Evolutionary conservation across 164 flowering plant genomes (phyloP), one percentile per base, ranked within the genome.

Genomic region (Euptelea pleiosperma): DNA sequence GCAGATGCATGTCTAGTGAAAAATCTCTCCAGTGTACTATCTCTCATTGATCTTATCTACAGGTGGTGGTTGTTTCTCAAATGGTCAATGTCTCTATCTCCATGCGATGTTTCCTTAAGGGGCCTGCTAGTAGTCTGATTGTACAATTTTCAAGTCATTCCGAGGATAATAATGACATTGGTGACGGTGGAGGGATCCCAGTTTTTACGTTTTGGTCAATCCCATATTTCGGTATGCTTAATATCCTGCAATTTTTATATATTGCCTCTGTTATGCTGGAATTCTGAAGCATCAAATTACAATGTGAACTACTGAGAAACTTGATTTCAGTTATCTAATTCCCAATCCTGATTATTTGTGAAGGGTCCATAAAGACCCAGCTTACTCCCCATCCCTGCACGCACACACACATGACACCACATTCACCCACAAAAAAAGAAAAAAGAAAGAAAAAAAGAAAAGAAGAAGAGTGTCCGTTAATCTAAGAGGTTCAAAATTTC

Each of bases 171-270:
- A 70, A 67, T 70, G 93, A 88, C 57, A 10, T 53, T 58, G 96
- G 94, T 41, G 98, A 86, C 63, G 77, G 89, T 63, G 89, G 84
- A 30, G 93, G 88, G 5, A 63, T 79, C 19, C 81, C 91, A 26
- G 88, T 82, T 53, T 88, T 74, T 65, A 47, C 61, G 51, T 83
- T 75, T 61, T 77, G 55, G 80, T 57, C 88, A 30, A 63, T 86
- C 57, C 57, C 83, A 55, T 67, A 56, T 34, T 73, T 81, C 55
- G 98, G 98, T 85, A 79, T 55, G 74, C 15, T 43, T 56, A 28
- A 21, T 35, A 3, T 41, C 21, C 59, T 55, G 12, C 16, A 9
- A 44, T 3, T 46, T 11, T 29, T 14, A 10, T 34, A 12, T 10
- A n/a, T n/a, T n/a, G n/a, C n/a, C n/a, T n/a, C n/a, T n/a, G n/a